A percentile compares a stretch with the other conserved stretches of the same genome.
Conservation (phyloP, 1,139 yeast species). For the Debaryomyces fabryi region DNA sequence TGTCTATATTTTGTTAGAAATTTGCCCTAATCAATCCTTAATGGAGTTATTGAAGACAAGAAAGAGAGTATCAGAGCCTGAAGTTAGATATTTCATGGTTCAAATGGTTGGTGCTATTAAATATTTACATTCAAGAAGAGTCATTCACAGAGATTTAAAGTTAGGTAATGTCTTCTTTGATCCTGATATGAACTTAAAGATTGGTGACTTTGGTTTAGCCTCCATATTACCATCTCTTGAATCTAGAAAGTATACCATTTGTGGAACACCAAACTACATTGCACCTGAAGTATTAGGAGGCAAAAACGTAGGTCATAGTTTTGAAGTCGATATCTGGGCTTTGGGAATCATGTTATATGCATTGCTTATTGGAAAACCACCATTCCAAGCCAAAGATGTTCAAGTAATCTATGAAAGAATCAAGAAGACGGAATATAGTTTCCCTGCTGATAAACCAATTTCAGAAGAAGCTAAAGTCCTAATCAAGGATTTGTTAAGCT, state of each 20-base stretch:
- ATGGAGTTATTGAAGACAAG: conserved; percentile 90
- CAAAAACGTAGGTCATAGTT: conserved; percentile 84
- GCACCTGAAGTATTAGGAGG: conserved; percentile 97
- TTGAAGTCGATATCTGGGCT: conserved; percentile 96
- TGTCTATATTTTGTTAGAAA: conserved; percentile 89
- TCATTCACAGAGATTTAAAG: conserved; percentile 94
- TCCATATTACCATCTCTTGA: conserved; percentile 70
- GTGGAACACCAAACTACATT: conserved; percentile 98
- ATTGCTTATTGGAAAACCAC: conserved; percentile 89
- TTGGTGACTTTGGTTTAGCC: conserved; percentile 97
- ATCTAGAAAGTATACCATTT: conserved; percentile 86
- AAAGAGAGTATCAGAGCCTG: conserved; percentile 84
- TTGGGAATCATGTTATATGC: conserved; percentile 96
- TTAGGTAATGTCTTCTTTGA: conserved; percentile 94
- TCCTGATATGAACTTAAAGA: conserved; percentile 86
- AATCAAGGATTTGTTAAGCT: conserved; percentile 70
- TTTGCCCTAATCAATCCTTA: conserved; percentile 89
- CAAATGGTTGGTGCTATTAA: conserved; percentile 94
- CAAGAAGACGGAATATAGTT: conserved; percentile 76
- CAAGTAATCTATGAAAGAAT: conserved; percentile 91
- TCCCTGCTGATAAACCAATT: conserved; percentile 74
- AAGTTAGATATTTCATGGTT: conserved; percentile 85
- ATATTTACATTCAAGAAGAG: conserved; percentile 88
- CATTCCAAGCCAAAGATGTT: conserved; percentile 95
- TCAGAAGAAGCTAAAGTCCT: conserved; percentile 73